Evolutionary conservation across 176 grass and related monocot genomes (phyloP), one percentile per base, ranked within the genome.

Genomic region (Echinochloa phyllopogon): DNA sequence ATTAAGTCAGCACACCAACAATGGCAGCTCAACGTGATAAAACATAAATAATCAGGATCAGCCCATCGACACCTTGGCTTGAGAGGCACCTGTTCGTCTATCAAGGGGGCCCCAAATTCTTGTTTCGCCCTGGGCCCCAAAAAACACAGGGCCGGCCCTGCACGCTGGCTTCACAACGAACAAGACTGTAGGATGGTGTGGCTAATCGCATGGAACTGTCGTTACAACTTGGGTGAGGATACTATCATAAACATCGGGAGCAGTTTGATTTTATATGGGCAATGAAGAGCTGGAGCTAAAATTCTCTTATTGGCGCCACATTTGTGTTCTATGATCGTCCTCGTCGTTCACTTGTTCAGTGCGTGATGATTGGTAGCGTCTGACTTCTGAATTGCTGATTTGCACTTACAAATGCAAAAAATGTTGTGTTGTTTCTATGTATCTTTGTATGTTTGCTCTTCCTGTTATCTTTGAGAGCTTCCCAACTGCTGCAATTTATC

Each of bases 101-200:
- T n/a, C n/a, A n/a, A n/a, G n/a, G n/a, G n/a, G n/a, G n/a, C n/a
- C n/a, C n/a, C n/a, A n/a, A n/a, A n/a, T n/a, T n/a, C n/a, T n/a
- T n/a, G n/a, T n/a, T n/a, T n/a, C n/a, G n/a, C n/a, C n/a, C n/a
- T n/a, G n/a, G n/a, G n/a, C n/a, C n/a, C n/a, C n/a, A n/a, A n/a
- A n/a, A n/a, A n/a, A n/a, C n/a, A n/a, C n/a, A n/a, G n/a, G n/a
- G n/a, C n/a, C n/a, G n/a, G n/a, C n/a, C n/a, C n/a, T n/a, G 0
- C 60, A 85, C 72, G 17, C 71, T 78, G 87, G 90, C 37, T 85
- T 94, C 72, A 93, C 72, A 16, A 89, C 84, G 3, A 87, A 93
- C 72, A 96, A 91, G 77, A 96, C 94, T 18, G 71, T 91, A 79
- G 91, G 94, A 17, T 96, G 94, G 86, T 93, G 94, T 47, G 94